Conservation (phyloP, 2,329 filamentous ascomycete genomes). For the Colletotrichum limetticola region DNA sequence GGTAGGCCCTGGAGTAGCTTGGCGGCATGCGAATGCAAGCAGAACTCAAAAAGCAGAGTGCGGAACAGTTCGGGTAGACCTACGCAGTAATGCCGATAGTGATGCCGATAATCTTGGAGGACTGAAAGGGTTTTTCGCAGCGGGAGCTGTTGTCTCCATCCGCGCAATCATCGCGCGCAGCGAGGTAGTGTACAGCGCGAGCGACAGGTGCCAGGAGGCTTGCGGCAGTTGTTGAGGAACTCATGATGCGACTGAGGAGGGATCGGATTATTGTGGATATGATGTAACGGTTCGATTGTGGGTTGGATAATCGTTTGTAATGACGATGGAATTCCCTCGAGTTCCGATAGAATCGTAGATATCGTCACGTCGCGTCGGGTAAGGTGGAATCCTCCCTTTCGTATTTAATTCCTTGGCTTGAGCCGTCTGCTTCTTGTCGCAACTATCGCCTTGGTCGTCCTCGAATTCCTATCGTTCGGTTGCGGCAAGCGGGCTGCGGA, state of each 20-base stretch:
- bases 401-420: neutral
- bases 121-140: constrained; percentile 27
- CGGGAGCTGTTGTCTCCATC: constrained; percentile 11
- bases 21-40: no score
- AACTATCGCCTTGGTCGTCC: neutral
- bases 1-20: neutral
- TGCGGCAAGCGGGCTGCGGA: constrained; percentile 1
- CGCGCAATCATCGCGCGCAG: constrained; percentile 21
- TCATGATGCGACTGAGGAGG: neutral
- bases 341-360: neutral
- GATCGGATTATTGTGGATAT: neutral
- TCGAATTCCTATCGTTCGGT: constrained; percentile 5
- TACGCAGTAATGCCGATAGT: constrained; percentile 28
- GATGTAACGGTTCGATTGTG: constrained; percentile 7
- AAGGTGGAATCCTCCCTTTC: neutral
- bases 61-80: neutral
- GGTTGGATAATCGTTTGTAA: neutral
- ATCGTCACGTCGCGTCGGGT: neutral
- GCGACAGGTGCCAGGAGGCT: constrained; percentile 22
- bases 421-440: neutral
- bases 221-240: neutral
- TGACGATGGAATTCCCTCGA: neutral
- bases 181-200: constrained; percentile 2
- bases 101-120: constrained; percentile 26
- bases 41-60: no score